Evolutionary conservation across 2,329 filamentous ascomycete genomes (phyloP).

Genomic region (Fusarium sp.): DNA sequence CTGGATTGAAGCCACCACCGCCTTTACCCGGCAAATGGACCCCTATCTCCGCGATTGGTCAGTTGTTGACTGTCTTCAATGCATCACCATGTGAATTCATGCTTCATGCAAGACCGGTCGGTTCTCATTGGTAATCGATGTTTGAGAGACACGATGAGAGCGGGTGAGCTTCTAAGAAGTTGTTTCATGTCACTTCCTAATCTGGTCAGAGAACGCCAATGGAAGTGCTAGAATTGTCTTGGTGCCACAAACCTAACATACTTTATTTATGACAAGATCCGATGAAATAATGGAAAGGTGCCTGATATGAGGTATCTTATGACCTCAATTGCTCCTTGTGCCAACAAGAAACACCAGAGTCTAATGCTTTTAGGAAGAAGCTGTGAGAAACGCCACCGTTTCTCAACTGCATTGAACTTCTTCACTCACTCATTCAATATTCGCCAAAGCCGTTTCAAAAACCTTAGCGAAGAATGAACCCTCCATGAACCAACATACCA

Average conservation of each 20-base stretch:
- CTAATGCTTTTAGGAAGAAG: background rate
- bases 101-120: background rate
- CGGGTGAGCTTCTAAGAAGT: background rate
- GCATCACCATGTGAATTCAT: slow-evolving; percentile 1
- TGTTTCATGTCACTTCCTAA: background rate
- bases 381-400: background rate
- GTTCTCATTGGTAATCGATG: background rate
- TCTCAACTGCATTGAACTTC: too few species aligned
- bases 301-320: background rate
- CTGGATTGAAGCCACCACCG: slow-evolving; percentile 4
- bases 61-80: slow-evolving; percentile 1
- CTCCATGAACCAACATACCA: background rate
- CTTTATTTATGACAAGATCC: background rate
- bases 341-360: background rate
- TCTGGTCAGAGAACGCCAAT: background rate
- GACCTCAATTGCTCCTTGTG: background rate
- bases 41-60: slow-evolving; percentile 6
- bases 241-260: background rate
- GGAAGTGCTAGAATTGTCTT: background rate
- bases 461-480: background rate
- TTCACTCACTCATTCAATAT: background rate
- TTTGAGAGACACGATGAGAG: background rate
- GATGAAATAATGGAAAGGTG: background rate
- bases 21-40: slow-evolving; percentile 7
- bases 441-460: background rate